Evolutionary conservation across 768 basidiomycete species (phyloP), one percentile per base, ranked within the genome.

Genomic region (Boletus sp.): DNA sequence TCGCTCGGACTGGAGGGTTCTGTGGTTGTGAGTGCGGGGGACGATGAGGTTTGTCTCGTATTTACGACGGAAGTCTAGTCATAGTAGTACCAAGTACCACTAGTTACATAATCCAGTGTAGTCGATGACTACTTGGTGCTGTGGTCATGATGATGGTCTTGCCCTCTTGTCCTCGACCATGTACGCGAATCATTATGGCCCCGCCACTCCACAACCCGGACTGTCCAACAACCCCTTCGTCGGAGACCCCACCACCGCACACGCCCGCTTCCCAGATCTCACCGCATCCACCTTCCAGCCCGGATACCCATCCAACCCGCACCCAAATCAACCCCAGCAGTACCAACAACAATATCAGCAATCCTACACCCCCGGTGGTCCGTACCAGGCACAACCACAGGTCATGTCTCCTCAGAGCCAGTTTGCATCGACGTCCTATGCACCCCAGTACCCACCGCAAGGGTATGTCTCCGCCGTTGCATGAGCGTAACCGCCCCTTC

Each of bases 21-120:
- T 0, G 83, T 91, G 1, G 77, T 96, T 1, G 80, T 97, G 52
- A 93, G 89, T 66, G 97, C 86, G 0, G 89, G 93, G 3, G 97
- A 99, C 68, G 96, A 98, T 59, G 90, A 91, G 1, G 75, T 81
- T 0, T 93, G 91, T 66, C 76, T 91, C 46, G 91, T 97, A 33
- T 98, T 84, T 63, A 82, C 83, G 3, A 89, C 88, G 1, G 87
- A 77, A 57, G 51, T 51, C 53, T 59, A 52, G n/a, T 17, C 32
- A 33, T 59, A 43, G 41, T 7, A 17, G 41, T 7, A 17, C 1
- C 35, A 39, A 11, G n/a, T n/a, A n/a, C n/a, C 4, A 25, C 23
- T 47, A 30, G n/a, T 63, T 64, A 64, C 54, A 53, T 64, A 64
- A 64, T 65, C 38, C 60, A 35, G 57, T 59, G 56, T 47, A 21